Evolutionary conservation across 2,329 filamentous ascomycete species (phyloP).

Genomic region (Sporothrix curviconia): DNA sequence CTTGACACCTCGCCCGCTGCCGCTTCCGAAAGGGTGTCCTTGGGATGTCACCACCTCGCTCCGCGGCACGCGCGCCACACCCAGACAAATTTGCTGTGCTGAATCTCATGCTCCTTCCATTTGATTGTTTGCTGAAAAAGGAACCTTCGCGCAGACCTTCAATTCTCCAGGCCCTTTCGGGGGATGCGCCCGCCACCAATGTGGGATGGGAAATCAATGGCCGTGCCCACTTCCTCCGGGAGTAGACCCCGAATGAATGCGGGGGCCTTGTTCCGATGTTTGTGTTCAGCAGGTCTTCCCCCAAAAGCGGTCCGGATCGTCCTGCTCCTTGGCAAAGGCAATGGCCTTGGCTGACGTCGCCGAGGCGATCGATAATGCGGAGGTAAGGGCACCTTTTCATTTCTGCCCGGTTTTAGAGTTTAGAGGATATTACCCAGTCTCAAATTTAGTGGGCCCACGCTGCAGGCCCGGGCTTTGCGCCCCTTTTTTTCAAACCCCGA

Average conservation of each 20-base stretch:
- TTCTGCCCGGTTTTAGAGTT: slow-evolving; percentile 88
- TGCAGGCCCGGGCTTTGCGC: too few species aligned
- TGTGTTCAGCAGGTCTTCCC: slow-evolving; percentile 91
- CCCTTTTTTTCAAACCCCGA: slow-evolving; percentile 83
- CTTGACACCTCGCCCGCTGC: slow-evolving; percentile 77
- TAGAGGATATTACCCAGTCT: too few species aligned
- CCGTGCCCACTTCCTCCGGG: slow-evolving; percentile 88
- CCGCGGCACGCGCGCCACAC: slow-evolving; percentile 77
- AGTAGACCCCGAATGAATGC: slow-evolving; percentile 87
- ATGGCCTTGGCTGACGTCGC: slow-evolving; percentile 90
- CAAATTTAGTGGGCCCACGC: too few species aligned
- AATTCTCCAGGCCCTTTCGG: slow-evolving; percentile 85
- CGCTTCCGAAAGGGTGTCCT: slow-evolving; percentile 70
- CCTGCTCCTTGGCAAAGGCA: slow-evolving; percentile 85
- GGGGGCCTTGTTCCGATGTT: slow-evolving; percentile 97
- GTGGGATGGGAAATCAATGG: slow-evolving; percentile 85
- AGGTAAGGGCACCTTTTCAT: slow-evolving; percentile 86
- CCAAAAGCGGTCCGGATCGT: slow-evolving; percentile 86
- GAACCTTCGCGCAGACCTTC: slow-evolving; percentile 81
- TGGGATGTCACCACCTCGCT: slow-evolving; percentile 85
- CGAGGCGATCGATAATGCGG: slow-evolving; percentile 89
- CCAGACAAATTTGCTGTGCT: slow-evolving; percentile 85
- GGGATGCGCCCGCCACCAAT: slow-evolving; percentile 89
- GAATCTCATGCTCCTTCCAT: slow-evolving; percentile 92
- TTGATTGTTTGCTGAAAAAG: slow-evolving; percentile 87